Evolutionary conservation across 306 rosid genomes (phyloP).

Genomic region (Quercus variabilis): DNA sequence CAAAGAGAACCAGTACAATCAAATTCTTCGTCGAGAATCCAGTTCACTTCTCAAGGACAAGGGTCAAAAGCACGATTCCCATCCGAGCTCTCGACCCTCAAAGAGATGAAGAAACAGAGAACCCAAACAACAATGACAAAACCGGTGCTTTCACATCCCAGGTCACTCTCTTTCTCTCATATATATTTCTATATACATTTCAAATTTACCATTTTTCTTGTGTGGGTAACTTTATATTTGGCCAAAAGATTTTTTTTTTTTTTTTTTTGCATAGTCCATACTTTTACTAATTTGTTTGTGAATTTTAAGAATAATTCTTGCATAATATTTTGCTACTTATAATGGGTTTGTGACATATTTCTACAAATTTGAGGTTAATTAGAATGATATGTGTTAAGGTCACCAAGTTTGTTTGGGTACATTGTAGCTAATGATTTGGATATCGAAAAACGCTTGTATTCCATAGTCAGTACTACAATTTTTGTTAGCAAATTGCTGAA

Average conservation of each 20-base stretch:
- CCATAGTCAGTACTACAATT: too few relatives aligned
- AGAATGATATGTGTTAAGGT: background rate
- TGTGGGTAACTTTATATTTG: background rate
- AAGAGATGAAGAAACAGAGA: conserved; percentile 19
- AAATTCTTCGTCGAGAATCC: conserved; percentile 19
- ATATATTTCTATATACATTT: background rate
- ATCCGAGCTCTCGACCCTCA: conserved; percentile 48
- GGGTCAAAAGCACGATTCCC: conserved; percentile 5
- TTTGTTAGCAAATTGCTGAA: too few relatives aligned
- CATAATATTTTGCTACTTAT: background rate
- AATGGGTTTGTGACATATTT: background rate
- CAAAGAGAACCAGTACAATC: conserved; percentile 7
- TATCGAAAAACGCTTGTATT: too few relatives aligned
- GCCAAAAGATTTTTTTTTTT: background rate
- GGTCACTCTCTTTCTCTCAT: conserved; percentile 22
- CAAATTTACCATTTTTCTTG: background rate
- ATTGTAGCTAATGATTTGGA: background rate
- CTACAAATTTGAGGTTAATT: background rate
- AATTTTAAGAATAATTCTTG: background rate
- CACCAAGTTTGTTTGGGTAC: background rate
- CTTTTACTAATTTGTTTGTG: background rate
- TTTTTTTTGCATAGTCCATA: background rate
- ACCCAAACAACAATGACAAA: background rate
- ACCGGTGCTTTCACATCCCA: conserved; percentile 18
- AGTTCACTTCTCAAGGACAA: conserved; percentile 14